phyloP scores from a whole-genome alignment of 352 stramenopile genomes.

The Phytophthora lateralis region DNA sequence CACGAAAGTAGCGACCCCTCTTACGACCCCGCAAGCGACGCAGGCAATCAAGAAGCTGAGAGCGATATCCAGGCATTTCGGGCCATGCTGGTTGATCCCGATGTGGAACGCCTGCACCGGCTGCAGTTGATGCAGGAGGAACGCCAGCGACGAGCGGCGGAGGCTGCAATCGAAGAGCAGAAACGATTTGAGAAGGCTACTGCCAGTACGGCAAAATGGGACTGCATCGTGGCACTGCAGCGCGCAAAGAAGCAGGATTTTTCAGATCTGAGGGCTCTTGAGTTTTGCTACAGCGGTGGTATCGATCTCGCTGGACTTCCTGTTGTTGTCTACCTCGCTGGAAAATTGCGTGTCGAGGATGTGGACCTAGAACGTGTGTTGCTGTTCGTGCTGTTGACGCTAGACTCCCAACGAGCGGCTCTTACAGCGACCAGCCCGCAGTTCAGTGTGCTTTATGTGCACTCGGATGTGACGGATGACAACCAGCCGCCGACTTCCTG shows the following conservation, averaged over 20 bases:
- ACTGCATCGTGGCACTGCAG: slow-evolving; percentile 52
- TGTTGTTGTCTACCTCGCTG: slow-evolving; percentile 74
- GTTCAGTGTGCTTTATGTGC: slow-evolving; percentile 79
- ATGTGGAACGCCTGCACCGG: slow-evolving; percentile 54
- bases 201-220: slow-evolving; percentile 22
- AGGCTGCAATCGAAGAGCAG: slow-evolving; percentile 26
- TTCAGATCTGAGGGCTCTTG: slow-evolving; percentile 50
- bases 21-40: background rate
- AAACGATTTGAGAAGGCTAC: slow-evolving; percentile 26
- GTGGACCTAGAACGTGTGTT: slow-evolving; percentile 74
- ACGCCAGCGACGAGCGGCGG: slow-evolving; percentile 34
- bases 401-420: slow-evolving; percentile 45
- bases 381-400: slow-evolving; percentile 71
- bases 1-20: background rate
- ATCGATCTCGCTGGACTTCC: slow-evolving; percentile 70
- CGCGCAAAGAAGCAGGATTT: slow-evolving; percentile 61
- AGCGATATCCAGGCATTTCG: slow-evolving; percentile 59
- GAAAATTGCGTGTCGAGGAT: slow-evolving; percentile 46
- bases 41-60: slow-evolving; percentile 40
- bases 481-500: slow-evolving; percentile 66
- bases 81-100: slow-evolving; percentile 62
- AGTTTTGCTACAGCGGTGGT: slow-evolving; percentile 73
- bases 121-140: slow-evolving; percentile 47
- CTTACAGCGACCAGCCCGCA: slow-evolving; percentile 46
- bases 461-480: slow-evolving; percentile 47